phyloP scores from a whole-genome alignment of 2,329 filamentous ascomycete genomes.

The Chrysoporthe deuterocubensis region DNA sequence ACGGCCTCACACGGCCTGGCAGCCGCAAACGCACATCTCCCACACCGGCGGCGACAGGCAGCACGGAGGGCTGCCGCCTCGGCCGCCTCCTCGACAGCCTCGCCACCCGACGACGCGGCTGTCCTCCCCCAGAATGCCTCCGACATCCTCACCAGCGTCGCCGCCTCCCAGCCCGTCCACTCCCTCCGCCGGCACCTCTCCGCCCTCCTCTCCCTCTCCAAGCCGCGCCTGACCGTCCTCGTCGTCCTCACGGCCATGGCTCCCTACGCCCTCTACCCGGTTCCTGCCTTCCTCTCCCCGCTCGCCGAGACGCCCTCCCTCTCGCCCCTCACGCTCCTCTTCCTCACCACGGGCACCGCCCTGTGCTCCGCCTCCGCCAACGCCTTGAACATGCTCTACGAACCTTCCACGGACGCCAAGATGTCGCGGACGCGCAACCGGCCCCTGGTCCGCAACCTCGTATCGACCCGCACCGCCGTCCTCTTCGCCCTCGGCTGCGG shows the following conservation, averaged over 20 bases:
- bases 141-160: conserved; percentile 57
- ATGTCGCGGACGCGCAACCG: conserved; percentile 94
- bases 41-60: conserved; percentile 38
- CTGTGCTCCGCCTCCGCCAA: conserved; percentile 92
- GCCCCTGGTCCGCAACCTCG: conserved; percentile 80
- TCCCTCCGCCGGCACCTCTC: conserved; percentile 71
- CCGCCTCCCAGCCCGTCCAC: conserved; percentile 52
- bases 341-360: conserved; percentile 87
- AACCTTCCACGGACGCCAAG: conserved; percentile 84
- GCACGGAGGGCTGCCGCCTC: conserved; percentile 31
- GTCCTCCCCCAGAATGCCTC: conserved; percentile 47
- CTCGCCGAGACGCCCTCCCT: conserved; percentile 74
- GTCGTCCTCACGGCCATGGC: conserved; percentile 90
- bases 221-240: conserved; percentile 89
- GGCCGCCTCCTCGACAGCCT: conserved; percentile 17
- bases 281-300: conserved; percentile 79
- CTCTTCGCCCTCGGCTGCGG: conserved; percentile 80
- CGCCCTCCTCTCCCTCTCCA: conserved; percentile 88
- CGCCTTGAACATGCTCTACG: conserved; percentile 95
- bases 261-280: conserved; percentile 90
- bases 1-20: not conserved
- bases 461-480: conserved; percentile 72
- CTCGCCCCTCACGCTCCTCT: conserved; percentile 87
- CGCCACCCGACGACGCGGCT: conserved; percentile 14
- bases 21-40: conserved; percentile 18